phyloP scores from a whole-genome alignment of 1,284 basidiomycete genomes.

The Ganoderma leucocontextum region DNA sequence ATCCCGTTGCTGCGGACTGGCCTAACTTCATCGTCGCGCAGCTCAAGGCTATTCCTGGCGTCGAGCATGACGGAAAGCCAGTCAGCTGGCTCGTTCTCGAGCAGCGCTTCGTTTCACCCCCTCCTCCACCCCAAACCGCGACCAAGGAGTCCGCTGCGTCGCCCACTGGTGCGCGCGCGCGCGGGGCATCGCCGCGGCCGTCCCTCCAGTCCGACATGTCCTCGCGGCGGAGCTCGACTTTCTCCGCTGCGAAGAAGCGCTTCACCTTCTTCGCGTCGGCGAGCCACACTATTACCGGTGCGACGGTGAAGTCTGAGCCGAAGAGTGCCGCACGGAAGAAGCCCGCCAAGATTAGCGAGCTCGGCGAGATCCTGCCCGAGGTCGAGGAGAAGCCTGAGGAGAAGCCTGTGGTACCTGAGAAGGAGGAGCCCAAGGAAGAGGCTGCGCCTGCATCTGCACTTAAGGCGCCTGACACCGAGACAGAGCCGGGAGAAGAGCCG shows the following conservation, averaged over 20 bases:
- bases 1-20: conserved; percentile 69
- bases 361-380: conserved; percentile 68
- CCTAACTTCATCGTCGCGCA: conserved; percentile 74
- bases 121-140: conserved; percentile 44
- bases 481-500: conserved; percentile 13
- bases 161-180: conserved; percentile 26
- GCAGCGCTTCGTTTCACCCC: conserved; percentile 56
- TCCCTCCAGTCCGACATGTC: conserved; percentile 56
- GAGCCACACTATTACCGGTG: conserved; percentile 29
- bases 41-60: conserved; percentile 51
- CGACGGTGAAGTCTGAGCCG: conserved; percentile 23
- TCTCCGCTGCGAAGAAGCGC: conserved; percentile 58
- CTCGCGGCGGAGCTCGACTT: conserved; percentile 47
- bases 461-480: conserved; percentile 27
- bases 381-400: conserved; percentile 48
- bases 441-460: conserved; percentile 5
- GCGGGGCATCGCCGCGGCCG: conserved; percentile 57
- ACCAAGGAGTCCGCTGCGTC: conserved; percentile 23
- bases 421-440: conserved; percentile 31
- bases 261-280: conserved; percentile 61
- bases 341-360: conserved; percentile 58
- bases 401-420: conserved; percentile 34
- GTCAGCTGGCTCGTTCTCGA: conserved; percentile 73
- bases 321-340: conserved; percentile 44
- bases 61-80: conserved; percentile 39